Conservation (phyloP, 1,284 basidiomycete genomes). For the Rhodotorula mucilaginosa region DNA sequence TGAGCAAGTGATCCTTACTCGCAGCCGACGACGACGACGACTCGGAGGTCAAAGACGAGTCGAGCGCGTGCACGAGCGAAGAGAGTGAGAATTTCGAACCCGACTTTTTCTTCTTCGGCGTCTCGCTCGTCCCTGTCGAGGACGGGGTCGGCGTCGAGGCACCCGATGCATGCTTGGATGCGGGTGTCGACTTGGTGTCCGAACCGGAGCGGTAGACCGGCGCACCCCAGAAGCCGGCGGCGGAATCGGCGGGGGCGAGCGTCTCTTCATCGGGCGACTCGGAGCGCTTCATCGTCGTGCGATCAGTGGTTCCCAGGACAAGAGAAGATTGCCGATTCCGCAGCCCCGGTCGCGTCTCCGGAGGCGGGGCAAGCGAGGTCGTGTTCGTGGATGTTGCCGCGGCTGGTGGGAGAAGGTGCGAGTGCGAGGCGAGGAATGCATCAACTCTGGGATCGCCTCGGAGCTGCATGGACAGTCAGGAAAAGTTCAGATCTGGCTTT, state of each 20-base stretch:
- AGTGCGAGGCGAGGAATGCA: slow-evolving; percentile 25
- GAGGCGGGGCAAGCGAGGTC: neutral
- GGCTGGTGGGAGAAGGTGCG: slow-evolving; percentile 22
- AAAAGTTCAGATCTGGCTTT: too few relatives aligned
- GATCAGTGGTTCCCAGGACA: slow-evolving; percentile 11
- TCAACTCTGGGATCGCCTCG: slow-evolving; percentile 33
- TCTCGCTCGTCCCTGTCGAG: neutral
- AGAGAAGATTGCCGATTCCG: slow-evolving; percentile 12
- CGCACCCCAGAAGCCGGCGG: neutral
- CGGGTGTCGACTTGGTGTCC: neutral
- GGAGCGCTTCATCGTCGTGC: neutral
- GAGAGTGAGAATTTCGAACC: slow-evolving; percentile 21
- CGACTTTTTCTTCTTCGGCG: slow-evolving; percentile 25
- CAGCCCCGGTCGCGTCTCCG: neutral
- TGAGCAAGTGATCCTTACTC: slow-evolving; percentile 43
- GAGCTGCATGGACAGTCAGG: neutral
- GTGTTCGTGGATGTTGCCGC: neutral
- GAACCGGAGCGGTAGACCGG: neutral
- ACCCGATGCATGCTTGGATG: neutral
- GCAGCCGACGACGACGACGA: slow-evolving; percentile 9
- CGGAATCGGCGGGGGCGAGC: neutral
- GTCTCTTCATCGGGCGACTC: neutral
- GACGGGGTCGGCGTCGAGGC: neutral
- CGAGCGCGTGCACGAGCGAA: slow-evolving; percentile 21
- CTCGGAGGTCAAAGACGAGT: slow-evolving; percentile 7